A percentile compares a stretch with the other conserved stretches of the same genome.
Conservation (phyloP, 2,329 filamentous ascomycete species). For the Alternaria solani region DNA sequence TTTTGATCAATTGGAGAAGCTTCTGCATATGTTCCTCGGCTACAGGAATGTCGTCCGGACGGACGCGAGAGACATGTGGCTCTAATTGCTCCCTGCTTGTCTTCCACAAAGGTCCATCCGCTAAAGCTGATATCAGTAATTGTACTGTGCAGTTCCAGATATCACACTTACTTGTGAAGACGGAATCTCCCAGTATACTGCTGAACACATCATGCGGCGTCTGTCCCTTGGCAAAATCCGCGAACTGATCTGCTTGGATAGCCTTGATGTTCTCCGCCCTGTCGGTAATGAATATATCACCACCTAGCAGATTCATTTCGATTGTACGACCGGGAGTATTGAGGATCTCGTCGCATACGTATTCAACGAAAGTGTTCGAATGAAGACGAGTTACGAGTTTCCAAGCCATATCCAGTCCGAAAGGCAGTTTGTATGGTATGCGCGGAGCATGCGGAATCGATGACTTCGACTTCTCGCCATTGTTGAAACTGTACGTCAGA, state of each 20-base stretch:
- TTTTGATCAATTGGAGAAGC: slow-evolving; percentile 3
- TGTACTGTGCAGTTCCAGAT: neutral
- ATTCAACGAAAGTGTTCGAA: slow-evolving; percentile 13
- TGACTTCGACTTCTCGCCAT: slow-evolving; percentile 1
- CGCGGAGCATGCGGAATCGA: slow-evolving; percentile 8
- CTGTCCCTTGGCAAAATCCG: slow-evolving; percentile 12
- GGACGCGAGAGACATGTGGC: slow-evolving; percentile 12
- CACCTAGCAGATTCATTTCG: slow-evolving; percentile 15
- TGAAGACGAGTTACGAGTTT: slow-evolving; percentile 9
- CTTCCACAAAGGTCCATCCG: slow-evolving; percentile 13
- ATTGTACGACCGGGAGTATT: slow-evolving; percentile 12
- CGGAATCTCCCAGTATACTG: slow-evolving; percentile 13
- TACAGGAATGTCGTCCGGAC: slow-evolving; percentile 8
- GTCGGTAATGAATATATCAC: slow-evolving; percentile 15
- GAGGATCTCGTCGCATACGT: slow-evolving; percentile 14
- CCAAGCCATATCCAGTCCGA: slow-evolving; percentile 17
- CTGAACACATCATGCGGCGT: slow-evolving; percentile 18
- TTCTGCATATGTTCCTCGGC: slow-evolving; percentile 9
- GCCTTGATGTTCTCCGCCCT: slow-evolving; percentile 18
- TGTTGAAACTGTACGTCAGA: neutral
- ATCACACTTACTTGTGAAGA: slow-evolving; percentile 12
- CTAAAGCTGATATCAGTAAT: neutral
- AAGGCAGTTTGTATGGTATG: slow-evolving; percentile 8
- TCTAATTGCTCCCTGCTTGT: slow-evolving; percentile 11
- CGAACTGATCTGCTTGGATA: slow-evolving; percentile 15